phyloP scores from a whole-genome alignment of 306 rosid species.

The Coriaria nepalensis region DNA sequence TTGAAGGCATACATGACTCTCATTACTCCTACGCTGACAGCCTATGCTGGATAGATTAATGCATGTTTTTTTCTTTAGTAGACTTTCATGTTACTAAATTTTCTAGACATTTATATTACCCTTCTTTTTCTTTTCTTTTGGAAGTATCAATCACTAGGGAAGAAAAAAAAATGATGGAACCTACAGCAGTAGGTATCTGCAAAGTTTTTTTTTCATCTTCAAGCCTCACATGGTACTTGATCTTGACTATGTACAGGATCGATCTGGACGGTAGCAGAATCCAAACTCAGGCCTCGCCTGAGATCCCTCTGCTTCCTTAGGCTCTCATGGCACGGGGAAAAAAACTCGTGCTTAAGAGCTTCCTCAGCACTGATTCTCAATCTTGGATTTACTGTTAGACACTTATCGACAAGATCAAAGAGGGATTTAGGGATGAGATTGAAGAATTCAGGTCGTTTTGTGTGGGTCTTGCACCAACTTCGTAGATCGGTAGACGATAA shows the following conservation, averaged over 20 bases:
- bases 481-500: slow-evolving; percentile 14
- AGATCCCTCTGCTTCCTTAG: slow-evolving; percentile 22
- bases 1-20: too few species aligned
- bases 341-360: slow-evolving; percentile 25
- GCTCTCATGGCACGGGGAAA: slow-evolving; percentile 21
- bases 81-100: too few species aligned
- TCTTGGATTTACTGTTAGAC: slow-evolving; percentile 24
- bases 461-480: slow-evolving; percentile 21
- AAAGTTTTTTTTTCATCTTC: too few species aligned
- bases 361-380: slow-evolving; percentile 26
- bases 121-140: too few species aligned
- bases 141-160: too few species aligned
- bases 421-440: slow-evolving; percentile 19
- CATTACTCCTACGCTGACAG: too few species aligned
- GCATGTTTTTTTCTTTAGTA: too few species aligned
- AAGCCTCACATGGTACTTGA: not conserved
- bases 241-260: slow-evolving; percentile 8
- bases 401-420: slow-evolving; percentile 23
- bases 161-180: too few species aligned
- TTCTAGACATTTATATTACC: too few species aligned
- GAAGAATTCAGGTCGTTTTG: slow-evolving; percentile 18
- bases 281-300: slow-evolving; percentile 5
- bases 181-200: too few species aligned
- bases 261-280: not conserved
- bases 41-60: too few species aligned